These are phyloP conservation scores for Mrakia gelida DNA, from an alignment of 768 basidiomycete genomes.

Conservation along the genomic window DNA sequence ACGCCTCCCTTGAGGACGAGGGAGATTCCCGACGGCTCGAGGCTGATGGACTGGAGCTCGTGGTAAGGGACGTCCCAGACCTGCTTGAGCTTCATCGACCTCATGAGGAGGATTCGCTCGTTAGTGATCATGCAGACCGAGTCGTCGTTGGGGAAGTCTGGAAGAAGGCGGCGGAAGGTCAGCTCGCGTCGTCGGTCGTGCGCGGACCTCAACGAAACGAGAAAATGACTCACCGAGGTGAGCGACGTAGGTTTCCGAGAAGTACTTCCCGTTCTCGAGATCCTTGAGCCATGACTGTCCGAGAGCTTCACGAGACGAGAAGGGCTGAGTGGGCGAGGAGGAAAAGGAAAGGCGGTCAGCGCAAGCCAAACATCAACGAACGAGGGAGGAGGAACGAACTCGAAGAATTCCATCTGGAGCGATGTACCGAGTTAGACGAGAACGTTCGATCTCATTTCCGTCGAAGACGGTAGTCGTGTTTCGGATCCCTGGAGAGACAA, in stretches of 20 bases:
- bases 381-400: slow-evolving; percentile 51
- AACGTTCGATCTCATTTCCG: slow-evolving; percentile 78
- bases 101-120: slow-evolving; percentile 72
- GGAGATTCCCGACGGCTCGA: slow-evolving; percentile 80
- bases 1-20: slow-evolving; percentile 66
- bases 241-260: slow-evolving; percentile 80
- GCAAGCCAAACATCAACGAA: not conserved
- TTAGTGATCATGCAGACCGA: slow-evolving; percentile 61
- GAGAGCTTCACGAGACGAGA: slow-evolving; percentile 78
- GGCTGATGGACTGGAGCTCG: slow-evolving; percentile 77
- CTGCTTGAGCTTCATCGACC: slow-evolving; percentile 74
- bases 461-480: slow-evolving; percentile 99
- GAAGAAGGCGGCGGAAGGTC: slow-evolving; percentile 14
- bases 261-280: slow-evolving; percentile 79
- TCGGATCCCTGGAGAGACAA: slow-evolving; percentile 63
- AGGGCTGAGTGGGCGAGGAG: slow-evolving; percentile 56
- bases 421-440: slow-evolving; percentile 79
- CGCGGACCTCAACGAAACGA: not conserved
- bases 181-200: not conserved
- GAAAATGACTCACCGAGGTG: slow-evolving; percentile 65
- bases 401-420: slow-evolving; percentile 81
- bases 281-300: slow-evolving; percentile 98
- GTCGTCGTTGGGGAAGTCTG: slow-evolving; percentile 74
- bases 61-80: slow-evolving; percentile 89
- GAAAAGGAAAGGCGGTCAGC: not conserved